Evolutionary conservation across 495 filamentous ascomycete species (phyloP).

Genomic region (Aspergillus hancockii): DNA sequence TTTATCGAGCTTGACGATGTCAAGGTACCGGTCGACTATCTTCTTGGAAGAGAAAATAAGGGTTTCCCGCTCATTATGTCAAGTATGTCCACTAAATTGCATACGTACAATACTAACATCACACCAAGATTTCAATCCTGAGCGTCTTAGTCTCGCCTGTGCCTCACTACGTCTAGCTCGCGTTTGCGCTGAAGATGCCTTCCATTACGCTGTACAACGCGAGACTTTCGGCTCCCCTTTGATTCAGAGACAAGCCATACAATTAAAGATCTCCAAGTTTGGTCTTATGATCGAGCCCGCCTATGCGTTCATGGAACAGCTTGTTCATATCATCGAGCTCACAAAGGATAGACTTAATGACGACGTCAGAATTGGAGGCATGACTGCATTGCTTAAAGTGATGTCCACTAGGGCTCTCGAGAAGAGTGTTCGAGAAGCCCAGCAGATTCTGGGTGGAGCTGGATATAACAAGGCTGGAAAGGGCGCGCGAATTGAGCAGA

Average conservation of each 20-base stretch:
- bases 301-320: slow-evolving; percentile 50
- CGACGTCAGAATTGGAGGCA: slow-evolving; percentile 48
- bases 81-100: slow-evolving; percentile 25
- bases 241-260: slow-evolving; percentile 47
- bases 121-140: slow-evolving; percentile 47
- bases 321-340: slow-evolving; percentile 45
- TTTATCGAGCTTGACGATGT: slow-evolving; percentile 53
- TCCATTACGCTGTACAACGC: slow-evolving; percentile 48
- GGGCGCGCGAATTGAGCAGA: slow-evolving; percentile 56
- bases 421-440: slow-evolving; percentile 57
- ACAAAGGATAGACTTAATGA: slow-evolving; percentile 36
- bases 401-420: slow-evolving; percentile 56
- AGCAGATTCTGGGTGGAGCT: slow-evolving; percentile 61
- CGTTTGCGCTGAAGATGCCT: slow-evolving; percentile 50
- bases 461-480: slow-evolving; percentile 56
- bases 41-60: slow-evolving; percentile 48
- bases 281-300: slow-evolving; percentile 51
- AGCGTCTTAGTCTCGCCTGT: slow-evolving; percentile 45
- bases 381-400: slow-evolving; percentile 53
- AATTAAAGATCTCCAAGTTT: slow-evolving; percentile 51
- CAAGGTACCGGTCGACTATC: slow-evolving; percentile 42
- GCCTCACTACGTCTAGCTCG: slow-evolving; percentile 45
- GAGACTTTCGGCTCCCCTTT: slow-evolving; percentile 52
- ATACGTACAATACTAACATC: neutral
- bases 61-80: slow-evolving; percentile 54